A percentile compares a stretch with the other conserved stretches of the same genome.
These are phyloP conservation scores for Polychaeton citri DNA, from an alignment of 2,329 filamentous ascomycete genomes.

Conservation along the genomic window DNA sequence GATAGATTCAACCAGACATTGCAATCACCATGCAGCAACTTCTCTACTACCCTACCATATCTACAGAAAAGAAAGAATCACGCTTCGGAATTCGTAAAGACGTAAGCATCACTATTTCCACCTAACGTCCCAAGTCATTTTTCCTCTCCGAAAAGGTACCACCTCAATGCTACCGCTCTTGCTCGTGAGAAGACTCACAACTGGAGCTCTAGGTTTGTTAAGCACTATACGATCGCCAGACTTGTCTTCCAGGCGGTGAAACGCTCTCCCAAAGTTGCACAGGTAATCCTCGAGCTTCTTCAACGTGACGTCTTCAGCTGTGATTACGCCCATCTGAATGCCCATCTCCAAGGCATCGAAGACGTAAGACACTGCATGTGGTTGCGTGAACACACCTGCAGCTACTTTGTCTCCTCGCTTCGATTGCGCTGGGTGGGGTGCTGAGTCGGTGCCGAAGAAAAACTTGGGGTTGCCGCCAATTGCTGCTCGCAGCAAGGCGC, in stretches of 20 bases:
- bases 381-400: slow-evolving; percentile 71
- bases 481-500: slow-evolving; percentile 55
- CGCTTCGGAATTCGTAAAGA: no score
- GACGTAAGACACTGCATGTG: slow-evolving; percentile 52
- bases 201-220: slow-evolving; percentile 40
- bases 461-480: slow-evolving; percentile 50
- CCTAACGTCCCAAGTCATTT: slow-evolving; percentile 44
- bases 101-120: slow-evolving; percentile 29
- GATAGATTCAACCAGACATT: no score
- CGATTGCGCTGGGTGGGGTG: slow-evolving; percentile 51
- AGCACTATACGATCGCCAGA: slow-evolving; percentile 42
- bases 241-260: slow-evolving; percentile 40
- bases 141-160: slow-evolving; percentile 51
- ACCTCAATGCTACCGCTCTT: slow-evolving; percentile 43
- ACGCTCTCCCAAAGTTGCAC: slow-evolving; percentile 41
- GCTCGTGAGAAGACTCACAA: slow-evolving; percentile 42
- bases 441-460: slow-evolving; percentile 62
- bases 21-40: no score
- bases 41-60: no score
- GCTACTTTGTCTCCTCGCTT: slow-evolving; percentile 48
- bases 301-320: slow-evolving; percentile 39
- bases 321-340: slow-evolving; percentile 40
- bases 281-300: slow-evolving; percentile 46
- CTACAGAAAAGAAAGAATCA: no score
- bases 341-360: slow-evolving; percentile 52